These are phyloP conservation scores for Kwoniella mangroviensis DNA, from an alignment of 768 basidiomycete species.

Conservation along the genomic window DNA sequence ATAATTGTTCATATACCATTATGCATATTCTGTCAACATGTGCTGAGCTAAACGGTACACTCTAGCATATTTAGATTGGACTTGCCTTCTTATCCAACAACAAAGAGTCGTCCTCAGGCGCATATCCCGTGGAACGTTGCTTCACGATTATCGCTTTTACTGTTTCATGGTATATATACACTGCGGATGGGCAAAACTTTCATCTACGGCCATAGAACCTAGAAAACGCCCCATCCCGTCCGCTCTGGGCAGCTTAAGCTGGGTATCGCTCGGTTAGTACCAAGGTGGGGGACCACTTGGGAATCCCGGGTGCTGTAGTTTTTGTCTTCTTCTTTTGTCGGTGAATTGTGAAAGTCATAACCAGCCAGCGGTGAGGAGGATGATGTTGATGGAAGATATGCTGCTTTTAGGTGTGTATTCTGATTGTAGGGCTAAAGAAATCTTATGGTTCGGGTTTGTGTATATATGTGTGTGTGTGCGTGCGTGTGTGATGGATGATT, in stretches of 20 bases:
- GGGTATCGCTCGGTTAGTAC: conserved; percentile 25
- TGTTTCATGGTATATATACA: background rate
- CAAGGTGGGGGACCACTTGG: conserved; percentile 26
- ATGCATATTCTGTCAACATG: no score
- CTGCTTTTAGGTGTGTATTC: background rate
- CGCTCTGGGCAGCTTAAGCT: conserved; percentile 11
- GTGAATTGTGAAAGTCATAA: background rate
- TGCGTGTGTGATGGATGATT: no score
- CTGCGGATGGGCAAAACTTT: background rate
- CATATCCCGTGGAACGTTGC: no score
- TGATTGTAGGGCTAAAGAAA: background rate
- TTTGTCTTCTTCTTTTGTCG: conserved; percentile 4
- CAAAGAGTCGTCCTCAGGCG: background rate
- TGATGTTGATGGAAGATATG: background rate
- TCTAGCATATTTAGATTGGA: no score
- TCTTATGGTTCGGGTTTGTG: background rate
- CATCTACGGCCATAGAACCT: conserved; percentile 22
- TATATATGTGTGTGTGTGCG: no score
- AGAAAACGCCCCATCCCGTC: conserved; percentile 15
- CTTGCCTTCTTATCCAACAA: no score
- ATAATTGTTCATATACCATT: no score
- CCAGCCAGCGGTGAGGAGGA: no score
- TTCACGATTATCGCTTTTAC: no score
- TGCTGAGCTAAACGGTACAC: no score
- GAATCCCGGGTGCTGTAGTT: conserved; percentile 26